These are phyloP conservation scores for Fusarium liriodendri DNA, from an alignment of 2,329 filamentous ascomycete genomes.

Conservation along the genomic window DNA sequence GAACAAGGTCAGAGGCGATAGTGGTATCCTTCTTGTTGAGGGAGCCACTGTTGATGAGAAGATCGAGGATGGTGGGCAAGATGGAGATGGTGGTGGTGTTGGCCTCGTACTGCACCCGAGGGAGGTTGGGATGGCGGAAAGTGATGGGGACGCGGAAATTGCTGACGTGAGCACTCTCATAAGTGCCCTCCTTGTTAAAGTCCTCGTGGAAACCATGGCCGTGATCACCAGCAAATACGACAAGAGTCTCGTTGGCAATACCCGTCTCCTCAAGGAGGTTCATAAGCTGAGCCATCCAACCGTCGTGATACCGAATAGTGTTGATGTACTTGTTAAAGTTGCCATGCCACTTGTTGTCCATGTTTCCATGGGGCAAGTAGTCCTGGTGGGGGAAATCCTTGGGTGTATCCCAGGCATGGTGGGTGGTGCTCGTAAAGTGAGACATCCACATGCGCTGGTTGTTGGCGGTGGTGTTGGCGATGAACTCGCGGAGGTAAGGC, in stretches of 20 bases:
- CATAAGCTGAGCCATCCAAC: conserved; percentile 48
- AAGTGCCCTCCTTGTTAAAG: conserved; percentile 45
- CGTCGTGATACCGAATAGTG: conserved; percentile 47
- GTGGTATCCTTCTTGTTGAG: conserved; percentile 41
- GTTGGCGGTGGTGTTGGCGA: conserved; percentile 46
- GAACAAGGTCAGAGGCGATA: conserved; percentile 43
- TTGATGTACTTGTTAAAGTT: conserved; percentile 51
- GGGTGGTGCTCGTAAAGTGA: conserved; percentile 52
- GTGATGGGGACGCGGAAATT: conserved; percentile 49
- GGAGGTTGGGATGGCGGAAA: conserved; percentile 48
- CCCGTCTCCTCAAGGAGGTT: conserved; percentile 47
- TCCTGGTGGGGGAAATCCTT: conserved; percentile 35
- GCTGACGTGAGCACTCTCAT: conserved; percentile 47
- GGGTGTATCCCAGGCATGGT: conserved; percentile 47
- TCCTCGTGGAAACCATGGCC: conserved; percentile 51
- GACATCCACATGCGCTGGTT: conserved; percentile 51
- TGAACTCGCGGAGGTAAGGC: conserved; percentile 48
- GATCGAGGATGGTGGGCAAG: conserved; percentile 50
- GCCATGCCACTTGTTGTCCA: conserved; percentile 38
- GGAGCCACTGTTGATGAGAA: conserved; percentile 48
- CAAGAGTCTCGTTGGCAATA: conserved; percentile 49
- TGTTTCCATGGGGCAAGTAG: conserved; percentile 41
- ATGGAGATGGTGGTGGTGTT: conserved; percentile 49
- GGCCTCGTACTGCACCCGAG: conserved; percentile 45
- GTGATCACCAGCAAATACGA: conserved; percentile 50